Percentiles rank a stretch among this genome's conserved stretches.
These are phyloP conservation scores for Thelonectria rubi DNA, from an alignment of 2,329 filamentous ascomycete genomes.

Conservation along the genomic window DNA sequence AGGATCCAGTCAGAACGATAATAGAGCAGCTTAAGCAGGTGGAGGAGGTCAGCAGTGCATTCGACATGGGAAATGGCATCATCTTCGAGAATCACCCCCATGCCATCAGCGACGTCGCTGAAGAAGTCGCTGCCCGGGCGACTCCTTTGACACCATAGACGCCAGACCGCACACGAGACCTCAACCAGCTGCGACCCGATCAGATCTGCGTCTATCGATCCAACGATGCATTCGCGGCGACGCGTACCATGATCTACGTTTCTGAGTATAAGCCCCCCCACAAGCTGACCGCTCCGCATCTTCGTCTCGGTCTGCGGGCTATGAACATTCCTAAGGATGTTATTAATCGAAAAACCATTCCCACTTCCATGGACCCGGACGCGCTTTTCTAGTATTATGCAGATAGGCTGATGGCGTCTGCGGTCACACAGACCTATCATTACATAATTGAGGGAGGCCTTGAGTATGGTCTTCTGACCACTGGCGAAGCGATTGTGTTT, in stretches of 20 bases:
- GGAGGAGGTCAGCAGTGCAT: slow-evolving; percentile 29
- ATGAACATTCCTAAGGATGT: slow-evolving; percentile 54
- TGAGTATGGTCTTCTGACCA: slow-evolving; percentile 52
- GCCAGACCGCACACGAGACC: slow-evolving; percentile 29
- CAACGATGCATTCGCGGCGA: slow-evolving; percentile 8
- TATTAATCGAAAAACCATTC: slow-evolving; percentile 40
- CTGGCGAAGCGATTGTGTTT: slow-evolving; percentile 13
- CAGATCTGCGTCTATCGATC: slow-evolving; percentile 43
- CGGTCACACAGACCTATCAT: slow-evolving; percentile 58
- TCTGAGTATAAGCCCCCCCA: slow-evolving; percentile 58
- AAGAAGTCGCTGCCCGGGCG: slow-evolving; percentile 40
- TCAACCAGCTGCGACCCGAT: slow-evolving; percentile 43
- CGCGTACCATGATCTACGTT: slow-evolving; percentile 43
- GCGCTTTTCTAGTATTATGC: too few species aligned
- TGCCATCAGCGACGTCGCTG: slow-evolving; percentile 39
- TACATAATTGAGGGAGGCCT: slow-evolving; percentile 59
- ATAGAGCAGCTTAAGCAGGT: slow-evolving; percentile 42
- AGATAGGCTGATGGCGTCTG: too few species aligned
- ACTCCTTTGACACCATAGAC: slow-evolving; percentile 31
- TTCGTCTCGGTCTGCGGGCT: slow-evolving; percentile 52
- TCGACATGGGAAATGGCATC: slow-evolving; percentile 43
- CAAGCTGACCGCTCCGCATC: slow-evolving; percentile 54
- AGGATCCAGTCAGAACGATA: slow-evolving; percentile 44
- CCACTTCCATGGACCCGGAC: slow-evolving; percentile 36
- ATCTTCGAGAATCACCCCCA: slow-evolving; percentile 46